Evolutionary conservation across 495 filamentous ascomycete genomes (phyloP).

Genomic region (Annulohypoxylon bovei): DNA sequence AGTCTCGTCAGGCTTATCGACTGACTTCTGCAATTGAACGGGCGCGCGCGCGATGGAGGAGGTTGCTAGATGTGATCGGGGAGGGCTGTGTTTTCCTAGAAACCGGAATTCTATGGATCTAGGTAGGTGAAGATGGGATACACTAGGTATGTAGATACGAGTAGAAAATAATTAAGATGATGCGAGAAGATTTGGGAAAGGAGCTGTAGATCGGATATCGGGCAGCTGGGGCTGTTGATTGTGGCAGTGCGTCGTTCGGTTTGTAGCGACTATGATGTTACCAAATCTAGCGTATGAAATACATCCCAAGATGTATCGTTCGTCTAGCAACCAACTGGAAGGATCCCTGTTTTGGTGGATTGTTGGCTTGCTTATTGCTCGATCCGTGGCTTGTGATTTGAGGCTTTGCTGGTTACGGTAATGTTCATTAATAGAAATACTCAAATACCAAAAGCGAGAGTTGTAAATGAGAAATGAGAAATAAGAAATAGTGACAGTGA

Average conservation of each 20-base stretch:
- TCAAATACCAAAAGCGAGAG: conserved; percentile 17
- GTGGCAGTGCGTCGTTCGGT: conserved; percentile 44
- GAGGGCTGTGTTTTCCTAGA: not conserved
- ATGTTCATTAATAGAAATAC: conserved; percentile 13
- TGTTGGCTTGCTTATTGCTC: conserved; percentile 23
- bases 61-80: not conserved
- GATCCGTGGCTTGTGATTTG: conserved; percentile 16
- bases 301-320: conserved; percentile 13
- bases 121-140: conserved; percentile 9
- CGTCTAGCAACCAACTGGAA: conserved; percentile 9
- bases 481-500: conserved; percentile 8
- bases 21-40: conserved; percentile 29
- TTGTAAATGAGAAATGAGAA: conserved; percentile 16
- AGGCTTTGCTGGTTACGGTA: conserved; percentile 11
- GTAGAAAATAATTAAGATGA: conserved; percentile 13
- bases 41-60: conserved; percentile 17
- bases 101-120: not conserved
- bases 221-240: conserved; percentile 27
- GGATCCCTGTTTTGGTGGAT: conserved; percentile 19
- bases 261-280: conserved; percentile 38
- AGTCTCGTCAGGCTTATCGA: conserved; percentile 17
- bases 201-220: conserved; percentile 37
- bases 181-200: conserved; percentile 35
- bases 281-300: conserved; percentile 31
- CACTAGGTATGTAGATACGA: no score